These are phyloP conservation scores for Boletus bicolor DNA, from an alignment of 768 basidiomycete species.

Conservation along the genomic window DNA sequence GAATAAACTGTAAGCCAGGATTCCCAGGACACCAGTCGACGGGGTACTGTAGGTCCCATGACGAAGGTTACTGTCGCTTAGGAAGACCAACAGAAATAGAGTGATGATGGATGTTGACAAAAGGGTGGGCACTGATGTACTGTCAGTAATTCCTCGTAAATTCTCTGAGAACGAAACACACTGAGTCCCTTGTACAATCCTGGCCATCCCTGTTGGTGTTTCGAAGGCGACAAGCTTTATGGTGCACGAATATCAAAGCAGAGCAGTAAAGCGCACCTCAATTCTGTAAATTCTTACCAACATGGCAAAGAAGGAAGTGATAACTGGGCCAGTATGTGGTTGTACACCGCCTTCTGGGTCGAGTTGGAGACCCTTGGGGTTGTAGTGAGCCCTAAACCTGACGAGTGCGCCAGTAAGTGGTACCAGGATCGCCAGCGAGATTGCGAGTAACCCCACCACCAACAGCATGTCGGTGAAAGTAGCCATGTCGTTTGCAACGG, in stretches of 20 bases:
- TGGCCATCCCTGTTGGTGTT: conserved; percentile 49
- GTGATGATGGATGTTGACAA: conserved; percentile 54
- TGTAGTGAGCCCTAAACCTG: conserved; percentile 80
- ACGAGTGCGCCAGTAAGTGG: conserved; percentile 68
- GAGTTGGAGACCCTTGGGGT: conserved; percentile 78
- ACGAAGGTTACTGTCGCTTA: conserved; percentile 56
- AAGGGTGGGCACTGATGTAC: conserved; percentile 46
- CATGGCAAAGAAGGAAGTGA: conserved; percentile 76
- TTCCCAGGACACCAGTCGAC: conserved; percentile 55
- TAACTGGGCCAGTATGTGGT: conserved; percentile 74
- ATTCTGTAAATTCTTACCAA: conserved; percentile 63
- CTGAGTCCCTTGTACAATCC: conserved; percentile 83
- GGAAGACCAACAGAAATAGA: conserved; percentile 51
- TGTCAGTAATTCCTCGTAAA: conserved; percentile 37
- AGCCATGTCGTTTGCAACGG: conserved; percentile 28
- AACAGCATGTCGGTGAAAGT: conserved; percentile 39
- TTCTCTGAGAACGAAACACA: conserved; percentile 26
- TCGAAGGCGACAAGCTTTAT: neutral
- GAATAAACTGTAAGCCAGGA: conserved; percentile 59
- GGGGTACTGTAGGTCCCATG: conserved; percentile 68
- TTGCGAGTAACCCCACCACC: conserved; percentile 41
- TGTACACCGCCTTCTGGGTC: conserved; percentile 75
- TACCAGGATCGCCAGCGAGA: conserved; percentile 57
- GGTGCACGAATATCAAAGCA: neutral
- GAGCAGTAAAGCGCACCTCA: conserved; percentile 48